Percentiles rank a stretch among this genome's conserved stretches.
These are phyloP conservation scores for Suillus sp. DNA, from an alignment of 768 basidiomycete genomes.

Conservation along the genomic window DNA sequence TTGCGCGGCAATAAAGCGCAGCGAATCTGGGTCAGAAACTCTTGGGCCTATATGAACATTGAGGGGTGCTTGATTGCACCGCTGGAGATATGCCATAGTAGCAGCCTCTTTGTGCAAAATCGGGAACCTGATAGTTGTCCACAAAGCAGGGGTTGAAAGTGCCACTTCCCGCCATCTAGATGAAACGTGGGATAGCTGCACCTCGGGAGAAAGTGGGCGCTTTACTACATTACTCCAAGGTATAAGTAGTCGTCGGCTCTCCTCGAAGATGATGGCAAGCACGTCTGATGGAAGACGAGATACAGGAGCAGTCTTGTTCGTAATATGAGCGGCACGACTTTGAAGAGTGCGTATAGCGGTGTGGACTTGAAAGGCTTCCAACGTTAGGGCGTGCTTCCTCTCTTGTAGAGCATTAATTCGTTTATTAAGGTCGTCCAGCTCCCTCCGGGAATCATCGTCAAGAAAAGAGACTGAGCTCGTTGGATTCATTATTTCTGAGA, in stretches of 20 bases:
- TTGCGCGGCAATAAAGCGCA: constrained; percentile 30
- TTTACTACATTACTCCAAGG: constrained; percentile 27
- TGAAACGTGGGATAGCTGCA: constrained; percentile 40
- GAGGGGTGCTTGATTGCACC: constrained; percentile 35
- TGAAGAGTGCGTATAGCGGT: constrained; percentile 32
- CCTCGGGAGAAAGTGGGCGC: constrained; percentile 35
- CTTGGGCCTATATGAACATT: constrained; percentile 35
- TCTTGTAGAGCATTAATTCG: constrained; percentile 26
- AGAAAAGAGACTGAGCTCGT: constrained; percentile 14
- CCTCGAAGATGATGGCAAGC: constrained; percentile 37
- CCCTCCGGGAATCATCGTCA: constrained; percentile 27
- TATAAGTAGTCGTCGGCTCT: constrained; percentile 30
- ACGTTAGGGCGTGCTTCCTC: constrained; percentile 23
- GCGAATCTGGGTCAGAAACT: constrained; percentile 23
- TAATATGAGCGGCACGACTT: constrained; percentile 36
- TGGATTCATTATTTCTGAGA: constrained; percentile 21
- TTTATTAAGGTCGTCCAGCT: constrained; percentile 26
- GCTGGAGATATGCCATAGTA: constrained; percentile 32
- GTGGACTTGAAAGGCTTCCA: constrained; percentile 30
- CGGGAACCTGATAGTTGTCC: constrained; percentile 37
- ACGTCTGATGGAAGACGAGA: constrained; percentile 34
- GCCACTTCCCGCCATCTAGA: constrained; percentile 38
- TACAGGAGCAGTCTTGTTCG: constrained; percentile 32
- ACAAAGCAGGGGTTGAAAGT: constrained; percentile 37
- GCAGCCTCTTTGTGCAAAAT: constrained; percentile 31